Evolutionary conservation across 805 yeast genomes (phyloP).

Genomic region (Ogataea ramenticola): DNA sequence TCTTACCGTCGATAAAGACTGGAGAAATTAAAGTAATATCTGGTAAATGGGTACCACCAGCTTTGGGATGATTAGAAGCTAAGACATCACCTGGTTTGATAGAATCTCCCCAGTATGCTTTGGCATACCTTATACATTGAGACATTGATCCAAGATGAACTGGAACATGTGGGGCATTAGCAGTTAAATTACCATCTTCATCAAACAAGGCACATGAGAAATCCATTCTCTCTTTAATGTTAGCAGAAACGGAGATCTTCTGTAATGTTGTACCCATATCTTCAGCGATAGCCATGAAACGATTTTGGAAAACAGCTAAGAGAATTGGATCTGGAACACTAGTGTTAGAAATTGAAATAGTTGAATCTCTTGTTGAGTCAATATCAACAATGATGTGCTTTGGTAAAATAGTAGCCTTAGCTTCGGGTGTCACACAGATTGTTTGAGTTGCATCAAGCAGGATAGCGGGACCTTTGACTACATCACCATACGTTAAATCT

Average conservation of each 20-base stretch:
- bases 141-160: conserved; percentile 26
- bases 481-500: conserved; percentile 14
- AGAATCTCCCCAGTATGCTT: conserved; percentile 30
- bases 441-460: conserved; percentile 23
- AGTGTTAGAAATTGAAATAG: conserved; percentile 17
- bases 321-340: conserved; percentile 19
- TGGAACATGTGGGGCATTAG: conserved; percentile 26
- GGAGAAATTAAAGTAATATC: conserved; percentile 54
- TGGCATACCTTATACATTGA: conserved; percentile 21
- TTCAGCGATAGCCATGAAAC: conserved; percentile 28
- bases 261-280: conserved; percentile 23
- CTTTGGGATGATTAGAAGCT: conserved; percentile 35
- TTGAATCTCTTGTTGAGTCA: conserved; percentile 15
- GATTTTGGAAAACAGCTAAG: conserved; percentile 21
- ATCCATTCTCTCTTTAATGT: conserved; percentile 25
- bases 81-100: conserved; percentile 36
- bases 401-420: conserved; percentile 16
- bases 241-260: conserved; percentile 21
- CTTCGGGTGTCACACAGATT: conserved; percentile 17
- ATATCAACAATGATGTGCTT: conserved; percentile 18
- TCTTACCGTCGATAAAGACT: conserved; percentile 37
- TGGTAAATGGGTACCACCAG: conserved; percentile 41
- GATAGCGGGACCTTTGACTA: conserved; percentile 20
- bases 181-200: conserved; percentile 20
- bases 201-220: conserved; percentile 26